Percentiles rank a stretch among this genome's conserved stretches.
These are phyloP conservation scores for Aspergillus pseudoglaucus DNA, from an alignment of 2,329 filamentous ascomycete species.

Conservation along the genomic window DNA sequence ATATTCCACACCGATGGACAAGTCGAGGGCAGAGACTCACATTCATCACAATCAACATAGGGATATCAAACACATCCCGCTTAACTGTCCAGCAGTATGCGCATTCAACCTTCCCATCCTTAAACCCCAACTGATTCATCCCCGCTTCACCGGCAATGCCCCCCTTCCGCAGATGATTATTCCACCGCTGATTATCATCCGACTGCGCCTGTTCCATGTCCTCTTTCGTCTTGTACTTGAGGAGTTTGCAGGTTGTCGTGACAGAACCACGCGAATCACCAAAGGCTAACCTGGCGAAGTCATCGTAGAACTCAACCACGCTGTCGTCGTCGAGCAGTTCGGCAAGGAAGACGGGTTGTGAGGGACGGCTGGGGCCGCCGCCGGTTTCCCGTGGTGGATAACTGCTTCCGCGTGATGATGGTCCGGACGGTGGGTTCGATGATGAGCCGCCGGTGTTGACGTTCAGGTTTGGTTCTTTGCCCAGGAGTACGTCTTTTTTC, in stretches of 20 bases:
- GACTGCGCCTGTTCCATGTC: slow-evolving; percentile 36
- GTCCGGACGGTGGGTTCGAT: slow-evolving; percentile 26
- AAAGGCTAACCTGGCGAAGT: slow-evolving; percentile 88
- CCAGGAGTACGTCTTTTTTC: slow-evolving; percentile 82
- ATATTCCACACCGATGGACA: neutral
- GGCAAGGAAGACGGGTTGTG: slow-evolving; percentile 79
- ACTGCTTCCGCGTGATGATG: slow-evolving; percentile 41
- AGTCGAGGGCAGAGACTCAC: slow-evolving; percentile 53
- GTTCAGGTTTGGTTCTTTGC: slow-evolving; percentile 81
- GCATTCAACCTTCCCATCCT: slow-evolving; percentile 87
- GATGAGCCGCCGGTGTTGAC: slow-evolving; percentile 61
- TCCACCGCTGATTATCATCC: slow-evolving; percentile 43
- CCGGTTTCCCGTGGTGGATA: slow-evolving; percentile 42
- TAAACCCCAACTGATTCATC: slow-evolving; percentile 70
- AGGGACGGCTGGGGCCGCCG: slow-evolving; percentile 44
- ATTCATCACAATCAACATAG: slow-evolving; percentile 97
- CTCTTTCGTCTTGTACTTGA: slow-evolving; percentile 81
- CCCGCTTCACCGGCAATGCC: slow-evolving; percentile 52
- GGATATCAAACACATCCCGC: slow-evolving; percentile 94
- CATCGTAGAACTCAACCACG: slow-evolving; percentile 90
- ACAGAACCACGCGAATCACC: slow-evolving; percentile 82
- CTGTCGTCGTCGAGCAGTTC: slow-evolving; percentile 91
- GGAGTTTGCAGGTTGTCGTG: slow-evolving; percentile 72
- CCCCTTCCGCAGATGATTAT: slow-evolving; percentile 38
- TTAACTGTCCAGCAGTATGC: slow-evolving; percentile 97